Conservation (phyloP, 164 flowering plant species). For the Dillenia suffruticosa region DNA sequence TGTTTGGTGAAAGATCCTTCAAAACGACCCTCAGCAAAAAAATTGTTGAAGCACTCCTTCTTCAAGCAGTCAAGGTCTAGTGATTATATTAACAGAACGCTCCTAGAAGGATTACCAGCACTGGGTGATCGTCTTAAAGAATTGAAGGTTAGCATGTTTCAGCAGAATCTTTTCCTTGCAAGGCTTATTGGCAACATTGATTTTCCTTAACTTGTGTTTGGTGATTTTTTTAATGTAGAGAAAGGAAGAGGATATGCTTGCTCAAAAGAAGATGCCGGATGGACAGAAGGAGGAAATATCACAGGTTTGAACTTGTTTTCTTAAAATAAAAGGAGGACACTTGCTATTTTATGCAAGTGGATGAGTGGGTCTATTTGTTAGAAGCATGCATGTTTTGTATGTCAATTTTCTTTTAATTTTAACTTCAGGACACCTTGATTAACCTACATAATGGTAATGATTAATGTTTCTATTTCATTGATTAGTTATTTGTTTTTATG, state of each 20-base stretch:
- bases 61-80: constrained; percentile 88
- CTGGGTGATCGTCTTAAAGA: constrained; percentile 79
- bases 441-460: no score
- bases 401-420: background rate
- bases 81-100: constrained; percentile 70
- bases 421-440: background rate
- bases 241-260: constrained; percentile 90
- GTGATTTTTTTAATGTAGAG: constrained; percentile 26
- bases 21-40: constrained; percentile 86
- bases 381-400: no score
- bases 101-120: constrained; percentile 82
- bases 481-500: no score
- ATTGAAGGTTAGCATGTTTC: constrained; percentile 50
- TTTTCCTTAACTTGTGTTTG: no score
- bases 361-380: background rate
- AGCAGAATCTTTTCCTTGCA: no score
- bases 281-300: constrained; percentile 87
- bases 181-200: no score
- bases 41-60: constrained; percentile 77
- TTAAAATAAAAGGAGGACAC: background rate
- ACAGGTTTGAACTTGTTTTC: constrained; percentile 50
- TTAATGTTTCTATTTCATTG: no score
- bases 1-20: constrained; percentile 95
- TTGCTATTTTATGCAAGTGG: background rate
- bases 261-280: constrained; percentile 90